A percentile compares a stretch with the other conserved stretches of the same genome.
Conservation (phyloP, 495 filamentous ascomycete species). For the Aspergillus hancockii region DNA sequence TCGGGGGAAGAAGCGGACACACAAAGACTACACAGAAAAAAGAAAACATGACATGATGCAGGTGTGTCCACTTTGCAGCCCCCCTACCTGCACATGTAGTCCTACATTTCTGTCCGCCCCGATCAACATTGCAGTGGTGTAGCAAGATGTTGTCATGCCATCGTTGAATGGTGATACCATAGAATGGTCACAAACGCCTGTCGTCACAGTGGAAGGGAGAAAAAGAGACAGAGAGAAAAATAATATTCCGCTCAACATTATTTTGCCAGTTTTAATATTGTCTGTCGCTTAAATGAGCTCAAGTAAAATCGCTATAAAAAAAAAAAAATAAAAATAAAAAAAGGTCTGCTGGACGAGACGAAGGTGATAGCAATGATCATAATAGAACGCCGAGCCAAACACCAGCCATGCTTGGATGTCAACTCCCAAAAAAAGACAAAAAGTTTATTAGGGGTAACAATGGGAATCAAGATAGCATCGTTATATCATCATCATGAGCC, state of each 20-base stretch:
- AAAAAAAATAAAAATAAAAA: not conserved
- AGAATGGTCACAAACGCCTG: not conserved
- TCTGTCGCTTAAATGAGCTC: not conserved
- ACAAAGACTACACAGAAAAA: not conserved
- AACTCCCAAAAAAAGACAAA: not conserved
- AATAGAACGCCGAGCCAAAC: not conserved
- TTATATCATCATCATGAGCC: constrained; percentile 13
- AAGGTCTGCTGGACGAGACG: not conserved
- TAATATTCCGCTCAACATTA: too few species aligned
- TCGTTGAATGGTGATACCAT: not conserved
- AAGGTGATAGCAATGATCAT: not conserved
- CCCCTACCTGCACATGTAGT: not conserved
- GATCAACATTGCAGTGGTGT: constrained; percentile 1
- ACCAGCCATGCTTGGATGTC: not conserved
- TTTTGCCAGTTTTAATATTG: not conserved
- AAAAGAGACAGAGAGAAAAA: not conserved
- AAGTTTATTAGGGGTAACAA: not conserved
- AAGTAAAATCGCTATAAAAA: not conserved
- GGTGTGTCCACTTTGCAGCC: not conserved
- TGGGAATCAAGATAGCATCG: constrained; percentile 2
- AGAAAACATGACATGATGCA: constrained; percentile 1
- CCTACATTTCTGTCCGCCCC: not conserved
- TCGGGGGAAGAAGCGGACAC: not conserved
- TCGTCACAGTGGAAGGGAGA: not conserved
- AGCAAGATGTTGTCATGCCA: constrained; percentile 1